phyloP scores from a whole-genome alignment of 495 filamentous ascomycete species.

The Talaromyces ruber region DNA sequence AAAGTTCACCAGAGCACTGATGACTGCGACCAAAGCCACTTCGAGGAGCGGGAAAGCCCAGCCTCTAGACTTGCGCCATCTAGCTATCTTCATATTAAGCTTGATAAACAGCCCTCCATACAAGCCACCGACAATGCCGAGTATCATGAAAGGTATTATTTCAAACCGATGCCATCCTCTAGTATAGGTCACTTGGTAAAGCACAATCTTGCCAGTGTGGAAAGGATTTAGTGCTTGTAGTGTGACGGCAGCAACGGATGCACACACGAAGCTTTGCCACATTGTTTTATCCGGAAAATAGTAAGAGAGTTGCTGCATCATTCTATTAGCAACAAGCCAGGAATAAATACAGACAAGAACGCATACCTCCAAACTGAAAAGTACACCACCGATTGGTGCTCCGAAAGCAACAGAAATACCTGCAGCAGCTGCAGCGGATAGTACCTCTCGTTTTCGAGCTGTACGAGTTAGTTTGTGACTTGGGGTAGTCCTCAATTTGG shows the following conservation, averaged over 20 bases:
- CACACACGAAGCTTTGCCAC: conserved; percentile 99
- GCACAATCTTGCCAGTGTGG: conserved; percentile 87
- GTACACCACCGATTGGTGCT: conserved; percentile 85
- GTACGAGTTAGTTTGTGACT: conserved; percentile 4
- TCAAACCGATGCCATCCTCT: conserved; percentile 93
- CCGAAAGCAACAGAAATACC: conserved; percentile 98
- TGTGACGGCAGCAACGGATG: conserved; percentile 93
- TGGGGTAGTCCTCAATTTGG: neutral
- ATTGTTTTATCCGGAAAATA: conserved; percentile 99
- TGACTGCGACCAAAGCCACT: conserved; percentile 61
- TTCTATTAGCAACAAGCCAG: neutral
- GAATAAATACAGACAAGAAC: neutral
- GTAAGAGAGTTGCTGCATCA: conserved; percentile 72
- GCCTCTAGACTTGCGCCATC: conserved; percentile 61
- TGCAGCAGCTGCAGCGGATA: conserved; percentile 89
- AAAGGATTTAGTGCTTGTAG: conserved; percentile 92
- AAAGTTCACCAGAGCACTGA: conserved; percentile 87
- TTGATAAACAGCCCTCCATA: conserved; percentile 95
- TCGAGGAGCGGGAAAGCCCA: conserved; percentile 60
- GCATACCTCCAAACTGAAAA: conserved; percentile 81
- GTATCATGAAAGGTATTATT: conserved; percentile 75
- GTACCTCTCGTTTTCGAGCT: conserved; percentile 91
- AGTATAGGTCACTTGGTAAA: conserved; percentile 95
- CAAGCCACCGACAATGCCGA: conserved; percentile 83
- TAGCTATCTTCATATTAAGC: conserved; percentile 77